phyloP scores from a whole-genome alignment of 257 asterid species.

The Buddleja alternifolia region DNA sequence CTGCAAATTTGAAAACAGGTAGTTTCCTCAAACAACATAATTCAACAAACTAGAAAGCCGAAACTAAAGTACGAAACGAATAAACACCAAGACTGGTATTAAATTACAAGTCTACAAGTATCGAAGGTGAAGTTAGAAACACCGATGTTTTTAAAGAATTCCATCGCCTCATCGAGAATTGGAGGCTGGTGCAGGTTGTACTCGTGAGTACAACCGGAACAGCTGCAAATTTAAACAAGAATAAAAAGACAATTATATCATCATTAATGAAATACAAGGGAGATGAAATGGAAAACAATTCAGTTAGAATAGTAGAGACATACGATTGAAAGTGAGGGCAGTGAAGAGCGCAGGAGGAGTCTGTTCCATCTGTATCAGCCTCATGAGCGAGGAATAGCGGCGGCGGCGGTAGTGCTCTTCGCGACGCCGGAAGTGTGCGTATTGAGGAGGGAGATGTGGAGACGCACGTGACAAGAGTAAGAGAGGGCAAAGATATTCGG shows the following conservation, averaged over 20 bases:
- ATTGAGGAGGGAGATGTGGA: conserved; percentile 29
- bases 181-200: conserved; percentile 76
- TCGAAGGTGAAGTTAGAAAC: conserved; percentile 74
- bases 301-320: conserved; percentile 5
- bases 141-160: conserved; percentile 63
- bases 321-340: conserved; percentile 82
- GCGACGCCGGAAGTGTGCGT: conserved; percentile 26
- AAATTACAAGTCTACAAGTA: conserved; percentile 77
- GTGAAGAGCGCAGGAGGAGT: conserved; percentile 61
- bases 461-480: conserved; percentile 38
- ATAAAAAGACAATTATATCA: not conserved
- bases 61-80: conserved; percentile 16
- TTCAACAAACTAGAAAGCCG: conserved; percentile 15
- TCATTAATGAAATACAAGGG: not conserved
- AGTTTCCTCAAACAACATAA: conserved; percentile 7
- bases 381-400: conserved; percentile 27
- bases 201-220: conserved; percentile 95
- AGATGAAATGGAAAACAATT: not conserved
- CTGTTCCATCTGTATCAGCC: conserved; percentile 7
- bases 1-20: conserved; percentile 37
- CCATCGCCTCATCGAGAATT: conserved; percentile 60
- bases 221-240: conserved; percentile 50
- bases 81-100: not conserved
- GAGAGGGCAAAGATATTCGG: conserved; percentile 10
- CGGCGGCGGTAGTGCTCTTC: too few relatives aligned